Evolutionary conservation across 805 yeast species (phyloP), one percentile per base, ranked within the genome.

Genomic region (Maudiozyma barnettii): DNA sequence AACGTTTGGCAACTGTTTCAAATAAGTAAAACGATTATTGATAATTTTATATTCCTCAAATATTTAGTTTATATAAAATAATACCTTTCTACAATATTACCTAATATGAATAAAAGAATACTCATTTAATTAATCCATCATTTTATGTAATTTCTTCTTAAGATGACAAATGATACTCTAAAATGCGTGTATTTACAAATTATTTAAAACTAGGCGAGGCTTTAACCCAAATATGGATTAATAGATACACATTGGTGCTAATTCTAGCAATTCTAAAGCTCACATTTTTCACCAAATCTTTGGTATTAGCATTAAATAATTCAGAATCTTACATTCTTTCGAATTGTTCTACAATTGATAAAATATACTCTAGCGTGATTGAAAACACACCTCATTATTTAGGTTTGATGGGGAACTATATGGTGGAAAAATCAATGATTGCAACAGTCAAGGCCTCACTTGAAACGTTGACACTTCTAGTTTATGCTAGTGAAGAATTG

Each of bases 161-260:
- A 26, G 3, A 26, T 12, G n/a, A 26, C 30, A 9, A 26, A 26
- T 26, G 30, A 26, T 26, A 16, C 36, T 33, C n/a, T 13, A 33
- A 3, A 9, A 33, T 33, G 36, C 16, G 18, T 14, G 36, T 33
- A 20, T 47, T 45, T 16, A 50, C 53, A 7, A 49, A 47, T 29
- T 80, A 75, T 56, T 65, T 83, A 36, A 70, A 69, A 40, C 60
- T 79, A 3, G 57, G 62, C 18, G 89, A 82, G 49, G 60, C 76
- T 42, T 53, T 83, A 6, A 73, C 85, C 3, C 93, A 85, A 56
- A 62, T 76, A 8, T 79, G 84, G 78, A 57, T 85, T 19, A 84
- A 87, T 58, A 75, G 78, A 49, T 78, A 76, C 57, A 74, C 95
- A 0, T 49, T 89, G 1, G 57, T 78, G 1, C 49, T 82, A 13